A percentile compares a stretch with the other conserved stretches of the same genome.
phyloP scores from a whole-genome alignment of 768 basidiomycete species.

The Agaricus blazei region DNA sequence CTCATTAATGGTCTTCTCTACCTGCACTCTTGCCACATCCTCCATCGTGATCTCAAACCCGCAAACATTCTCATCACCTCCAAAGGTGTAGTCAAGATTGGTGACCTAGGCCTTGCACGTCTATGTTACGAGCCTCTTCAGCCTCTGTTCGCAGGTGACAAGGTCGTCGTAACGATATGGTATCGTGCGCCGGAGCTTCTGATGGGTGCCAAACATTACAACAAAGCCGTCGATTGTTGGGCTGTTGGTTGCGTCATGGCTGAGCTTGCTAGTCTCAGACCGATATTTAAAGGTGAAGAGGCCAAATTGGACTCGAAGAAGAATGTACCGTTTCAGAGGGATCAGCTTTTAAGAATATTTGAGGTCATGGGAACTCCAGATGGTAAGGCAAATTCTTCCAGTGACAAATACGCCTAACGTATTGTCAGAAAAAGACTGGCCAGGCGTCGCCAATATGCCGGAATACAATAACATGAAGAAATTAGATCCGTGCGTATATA shows the following conservation, averaged over 20 bases:
- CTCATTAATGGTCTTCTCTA: conserved; percentile 92
- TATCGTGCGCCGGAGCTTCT: conserved; percentile 96
- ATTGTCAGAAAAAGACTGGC: conserved; percentile 77
- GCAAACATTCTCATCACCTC: conserved; percentile 97
- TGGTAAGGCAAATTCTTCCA: conserved; percentile 40
- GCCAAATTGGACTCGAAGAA: conserved; percentile 97
- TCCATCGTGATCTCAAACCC: conserved; percentile 97
- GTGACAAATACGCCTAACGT: neutral
- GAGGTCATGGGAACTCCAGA: conserved; percentile 90
- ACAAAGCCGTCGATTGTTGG: conserved; percentile 96
- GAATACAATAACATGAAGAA: conserved; percentile 82
- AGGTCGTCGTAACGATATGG: conserved; percentile 99
- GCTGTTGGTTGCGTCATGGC: conserved; percentile 98
- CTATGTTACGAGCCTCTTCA: conserved; percentile 90
- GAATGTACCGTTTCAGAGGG: conserved; percentile 94
- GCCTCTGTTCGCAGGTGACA: conserved; percentile 88
- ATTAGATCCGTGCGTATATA: conserved; percentile 57
- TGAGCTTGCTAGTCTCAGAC: conserved; percentile 86
- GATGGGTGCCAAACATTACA: conserved; percentile 96
- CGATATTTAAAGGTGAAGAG: conserved; percentile 99
- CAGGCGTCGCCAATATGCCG: conserved; percentile 77
- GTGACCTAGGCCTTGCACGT: conserved; percentile 94
- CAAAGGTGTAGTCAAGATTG: conserved; percentile 89
- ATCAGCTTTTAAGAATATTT: conserved; percentile 94
- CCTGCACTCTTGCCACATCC: conserved; percentile 90